Evolutionary conservation across 306 rosid species (phyloP), one percentile per base, ranked within the genome.

Genomic region (Prunus mongolica): DNA sequence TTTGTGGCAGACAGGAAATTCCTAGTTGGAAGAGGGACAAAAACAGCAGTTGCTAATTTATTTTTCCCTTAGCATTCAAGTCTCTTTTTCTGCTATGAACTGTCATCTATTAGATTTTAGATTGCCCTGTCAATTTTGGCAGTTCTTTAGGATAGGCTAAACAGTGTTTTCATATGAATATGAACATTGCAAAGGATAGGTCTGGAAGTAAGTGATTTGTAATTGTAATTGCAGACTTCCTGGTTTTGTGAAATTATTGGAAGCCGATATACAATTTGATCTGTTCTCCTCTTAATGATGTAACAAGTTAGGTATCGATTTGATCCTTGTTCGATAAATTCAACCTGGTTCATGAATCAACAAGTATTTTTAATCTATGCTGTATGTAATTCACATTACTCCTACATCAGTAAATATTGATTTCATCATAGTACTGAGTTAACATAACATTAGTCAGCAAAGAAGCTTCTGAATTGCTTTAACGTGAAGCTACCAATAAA

Each of bases 1-100:
- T 41, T 9, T 2, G 66, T 45, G n/a, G 32, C 24, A 70, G 11
- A 70, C 27, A 14, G 69, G 50, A 41, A 64, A 12, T 72, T 28
- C 20, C 58, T 46, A 54, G 67, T 24, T 13, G 78, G 78, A 67
- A 64, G 60, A 79, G 50, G 12, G 41, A 34, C 30, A 30, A 13
- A 19, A 8, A 24, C 49, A 6, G 28, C 15, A n/a, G 44, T 32
- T 66, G 44, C 69, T 9, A n/a, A n/a, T 16, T 46, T 68, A 47
- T 15, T 24, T 8, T 65, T 19, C 27, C 12, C 51, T 38, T 24
- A 18, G 32, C 1, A 50, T 69, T 49, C 15, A 22, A 6, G 34
- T 27, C 44, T 27, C 55, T 34, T 71, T 38, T 19, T 51, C 28
- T 67, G 74, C 41, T 11, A 55, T 65, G 25, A 19, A 11, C 50